Conservation (phyloP, 2,329 filamentous ascomycete species). For the Cladophialophora exuberans region DNA sequence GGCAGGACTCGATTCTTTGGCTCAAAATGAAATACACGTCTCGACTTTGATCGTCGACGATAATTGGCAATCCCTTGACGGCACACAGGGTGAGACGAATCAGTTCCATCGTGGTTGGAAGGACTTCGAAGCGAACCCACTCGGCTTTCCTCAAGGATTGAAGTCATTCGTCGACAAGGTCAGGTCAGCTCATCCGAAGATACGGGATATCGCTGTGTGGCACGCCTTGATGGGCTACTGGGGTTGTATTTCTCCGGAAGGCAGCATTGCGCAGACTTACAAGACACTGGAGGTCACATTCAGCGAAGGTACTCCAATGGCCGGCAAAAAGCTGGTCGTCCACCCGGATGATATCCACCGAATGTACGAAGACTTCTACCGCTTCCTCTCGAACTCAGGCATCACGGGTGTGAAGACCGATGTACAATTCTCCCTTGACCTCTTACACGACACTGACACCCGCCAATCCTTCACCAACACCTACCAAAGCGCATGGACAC, state of each 20-base stretch:
- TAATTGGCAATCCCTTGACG: conserved; percentile 83
- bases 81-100: conserved; percentile 51
- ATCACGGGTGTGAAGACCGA: conserved; percentile 92
- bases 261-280: conserved; percentile 76
- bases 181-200: conserved; percentile 68
- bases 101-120: conserved; percentile 66
- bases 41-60: conserved; percentile 93
- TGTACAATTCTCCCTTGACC: conserved; percentile 86
- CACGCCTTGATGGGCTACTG: conserved; percentile 88
- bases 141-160: conserved; percentile 78
- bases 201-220: conserved; percentile 90
- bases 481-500: conserved; percentile 86
- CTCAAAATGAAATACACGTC: conserved; percentile 73
- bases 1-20: conserved; percentile 71
- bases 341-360: conserved; percentile 71
- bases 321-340: conserved; percentile 71
- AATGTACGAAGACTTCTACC: conserved; percentile 92
- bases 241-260: conserved; percentile 77
- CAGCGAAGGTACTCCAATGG: conserved; percentile 52
- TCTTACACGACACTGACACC: conserved; percentile 67
- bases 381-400: conserved; percentile 72
- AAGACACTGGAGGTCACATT: conserved; percentile 67
- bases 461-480: conserved; percentile 72
- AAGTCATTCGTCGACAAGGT: conserved; percentile 72
- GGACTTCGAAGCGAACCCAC: conserved; percentile 81